Evolutionary conservation across 495 filamentous ascomycete species (phyloP), one percentile per base, ranked within the genome.

Genomic region (Hypoxylon intermedium): DNA sequence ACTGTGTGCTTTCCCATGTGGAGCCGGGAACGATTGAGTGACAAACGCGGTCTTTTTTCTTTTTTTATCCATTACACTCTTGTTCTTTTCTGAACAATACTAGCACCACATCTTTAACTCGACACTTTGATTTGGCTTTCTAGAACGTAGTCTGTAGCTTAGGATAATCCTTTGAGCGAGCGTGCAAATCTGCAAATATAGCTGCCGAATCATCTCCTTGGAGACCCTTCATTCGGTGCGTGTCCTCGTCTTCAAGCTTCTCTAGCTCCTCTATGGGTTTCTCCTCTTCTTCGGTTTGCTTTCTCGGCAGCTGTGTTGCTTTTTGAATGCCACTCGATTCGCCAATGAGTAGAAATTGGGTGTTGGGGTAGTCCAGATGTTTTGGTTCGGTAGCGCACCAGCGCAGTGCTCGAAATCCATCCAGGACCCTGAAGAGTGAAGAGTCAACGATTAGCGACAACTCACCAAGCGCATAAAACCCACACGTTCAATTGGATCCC

Each of bases 311-410:
- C 57, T 83, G 75, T 0, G 81, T 72, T 0, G 89, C 89, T 63
- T 87, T 90, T 6, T 79, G 78, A 24, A 90, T 67, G 5, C 83
- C 83, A 1, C 84, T 78, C 0, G 82, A 83, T 64, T 92, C 87
- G 16, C 93, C 93, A 58, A 96, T 86, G 57, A 97, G 79, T 13
- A 97, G 75, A 47, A 96, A 84, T 68, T 97, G 92, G 0, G 90
- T 83, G 63, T 91, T 89, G 18, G 81, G 80, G 67, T 89, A 91
- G 55, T 96, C 83, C 40, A 97, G 77, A 67, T 93, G 85, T 49
- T 92, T 84, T 0, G 92, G 90, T 50, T 85, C 74, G 6, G 90
- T 75, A 0, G 89, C 83, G 31, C 85, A 77, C 93, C 92, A 97
- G 38, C 87, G 83, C 3, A 86, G 81, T 3, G 83, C 83, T 15